These are phyloP conservation scores for Trichoderma lentiforme DNA, from an alignment of 2,329 filamentous ascomycete genomes.

Conservation along the genomic window DNA sequence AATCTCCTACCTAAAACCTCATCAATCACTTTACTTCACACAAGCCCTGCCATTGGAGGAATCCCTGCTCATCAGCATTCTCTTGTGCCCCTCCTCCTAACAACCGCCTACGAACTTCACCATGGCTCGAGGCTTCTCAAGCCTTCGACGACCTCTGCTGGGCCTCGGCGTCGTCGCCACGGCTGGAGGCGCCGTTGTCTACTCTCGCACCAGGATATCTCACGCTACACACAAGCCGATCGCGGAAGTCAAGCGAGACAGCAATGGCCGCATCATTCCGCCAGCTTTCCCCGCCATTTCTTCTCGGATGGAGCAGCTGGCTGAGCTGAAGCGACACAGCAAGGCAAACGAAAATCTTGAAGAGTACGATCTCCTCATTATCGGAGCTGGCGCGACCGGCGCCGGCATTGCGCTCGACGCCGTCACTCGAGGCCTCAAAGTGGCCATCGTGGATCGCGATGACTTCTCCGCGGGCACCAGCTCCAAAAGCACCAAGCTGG, in stretches of 20 bases:
- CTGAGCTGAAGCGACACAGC: constrained; percentile 36
- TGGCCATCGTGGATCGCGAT: constrained; percentile 77
- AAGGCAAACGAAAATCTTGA: constrained; percentile 40
- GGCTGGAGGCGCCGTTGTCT: constrained; percentile 31
- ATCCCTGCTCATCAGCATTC: neutral
- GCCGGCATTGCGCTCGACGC: constrained; percentile 79
- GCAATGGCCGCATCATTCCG: constrained; percentile 36
- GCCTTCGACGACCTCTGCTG: constrained; percentile 35
- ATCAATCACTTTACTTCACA: neutral
- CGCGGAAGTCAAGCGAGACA: constrained; percentile 36
- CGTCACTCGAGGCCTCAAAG: constrained; percentile 72
- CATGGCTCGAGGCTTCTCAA: constrained; percentile 37
- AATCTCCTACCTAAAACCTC: neutral
- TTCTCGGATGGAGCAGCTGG: constrained; percentile 38
- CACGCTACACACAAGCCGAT: constrained; percentile 33
- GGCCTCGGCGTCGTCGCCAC: constrained; percentile 31
- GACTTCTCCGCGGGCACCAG: constrained; percentile 80
- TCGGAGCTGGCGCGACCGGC: constrained; percentile 76
- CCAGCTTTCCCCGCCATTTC: constrained; percentile 36
- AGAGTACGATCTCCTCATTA: constrained; percentile 73
- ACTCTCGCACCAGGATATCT: constrained; percentile 30
- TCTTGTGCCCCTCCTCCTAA: neutral
- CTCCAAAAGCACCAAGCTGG: constrained; percentile 84
- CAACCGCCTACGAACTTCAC: neutral
- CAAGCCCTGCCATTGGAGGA: neutral